Conservation (phyloP, 495 filamentous ascomycete genomes). For the Staphylotrichum longicolle region DNA sequence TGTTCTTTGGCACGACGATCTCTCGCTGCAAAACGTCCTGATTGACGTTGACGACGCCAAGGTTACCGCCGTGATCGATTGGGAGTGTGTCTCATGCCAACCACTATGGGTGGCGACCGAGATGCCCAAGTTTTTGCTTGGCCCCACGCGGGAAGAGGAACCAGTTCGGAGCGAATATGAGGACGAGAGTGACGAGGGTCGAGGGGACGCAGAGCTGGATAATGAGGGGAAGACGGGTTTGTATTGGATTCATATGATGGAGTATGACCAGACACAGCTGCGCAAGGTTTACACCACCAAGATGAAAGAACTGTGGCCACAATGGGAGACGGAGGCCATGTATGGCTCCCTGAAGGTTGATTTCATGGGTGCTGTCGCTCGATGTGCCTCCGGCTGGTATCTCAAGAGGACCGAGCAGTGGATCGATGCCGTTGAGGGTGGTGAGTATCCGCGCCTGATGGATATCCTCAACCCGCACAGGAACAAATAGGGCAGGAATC, state of each 20-base stretch:
- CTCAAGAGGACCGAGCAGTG: not conserved
- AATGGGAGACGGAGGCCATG: slow-evolving; percentile 24
- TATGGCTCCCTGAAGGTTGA: slow-evolving; percentile 24
- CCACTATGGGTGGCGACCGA: slow-evolving; percentile 7
- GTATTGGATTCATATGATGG: slow-evolving; percentile 41
- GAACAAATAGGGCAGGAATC: too few relatives aligned
- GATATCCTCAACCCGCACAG: slow-evolving; percentile 18
- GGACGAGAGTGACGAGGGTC: not conserved
- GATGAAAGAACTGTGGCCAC: slow-evolving; percentile 18
- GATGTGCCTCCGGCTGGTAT: not conserved
- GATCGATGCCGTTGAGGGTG: not conserved
- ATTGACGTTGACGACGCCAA: not conserved
- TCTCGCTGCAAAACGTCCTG: too few relatives aligned
- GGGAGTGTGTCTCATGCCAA: slow-evolving; percentile 8
- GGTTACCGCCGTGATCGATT: not conserved
- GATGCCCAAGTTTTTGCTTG: slow-evolving; percentile 10
- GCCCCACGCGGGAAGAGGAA: not conserved
- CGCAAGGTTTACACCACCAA: slow-evolving; percentile 31
- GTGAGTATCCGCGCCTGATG: not conserved
- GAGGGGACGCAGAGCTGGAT: not conserved
- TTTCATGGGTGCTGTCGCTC: not conserved
- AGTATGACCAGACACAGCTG: slow-evolving; percentile 39
- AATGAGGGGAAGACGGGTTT: slow-evolving; percentile 37
- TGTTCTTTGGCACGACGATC: too few relatives aligned
- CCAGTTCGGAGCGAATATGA: not conserved